Conservation (phyloP, 1,284 basidiomycete species). For the Ustilago bromivora region DNA sequence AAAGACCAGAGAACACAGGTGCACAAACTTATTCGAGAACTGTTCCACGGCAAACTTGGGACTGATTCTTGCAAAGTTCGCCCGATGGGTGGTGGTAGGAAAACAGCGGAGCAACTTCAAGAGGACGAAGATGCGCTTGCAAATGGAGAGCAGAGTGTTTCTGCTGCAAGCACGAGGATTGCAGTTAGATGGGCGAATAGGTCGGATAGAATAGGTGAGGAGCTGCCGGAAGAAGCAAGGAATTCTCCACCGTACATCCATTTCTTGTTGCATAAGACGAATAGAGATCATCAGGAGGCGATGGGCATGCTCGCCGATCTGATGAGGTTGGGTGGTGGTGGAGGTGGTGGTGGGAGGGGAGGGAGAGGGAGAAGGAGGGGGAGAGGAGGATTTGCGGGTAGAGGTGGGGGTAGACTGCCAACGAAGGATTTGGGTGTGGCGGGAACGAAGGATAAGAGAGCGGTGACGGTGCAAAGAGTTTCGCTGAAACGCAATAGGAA, state of each 20-base stretch:
- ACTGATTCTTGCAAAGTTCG: slow-evolving; percentile 74
- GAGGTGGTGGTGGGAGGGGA: slow-evolving; percentile 33
- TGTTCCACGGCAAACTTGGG: slow-evolving; percentile 85
- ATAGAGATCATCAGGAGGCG: slow-evolving; percentile 96
- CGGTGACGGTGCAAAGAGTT: slow-evolving; percentile 92
- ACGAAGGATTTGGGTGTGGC: slow-evolving; percentile 82
- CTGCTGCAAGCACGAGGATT: slow-evolving; percentile 73
- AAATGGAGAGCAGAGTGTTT: slow-evolving; percentile 9
- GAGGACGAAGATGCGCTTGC: slow-evolving; percentile 46
- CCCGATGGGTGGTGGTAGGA: slow-evolving; percentile 17
- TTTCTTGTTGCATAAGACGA: slow-evolving; percentile 96
- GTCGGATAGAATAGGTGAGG: slow-evolving; percentile 68
- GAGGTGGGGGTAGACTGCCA: slow-evolving; percentile 32
- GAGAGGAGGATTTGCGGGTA: slow-evolving; percentile 26
- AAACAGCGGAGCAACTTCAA: slow-evolving; percentile 9
- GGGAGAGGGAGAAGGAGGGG: slow-evolving; percentile 40
- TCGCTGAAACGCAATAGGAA: slow-evolving; percentile 82
- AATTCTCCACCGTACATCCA: slow-evolving; percentile 83
- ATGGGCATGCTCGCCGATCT: slow-evolving; percentile 77
- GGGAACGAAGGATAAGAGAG: slow-evolving; percentile 98
- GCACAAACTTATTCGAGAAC: slow-evolving; percentile 82
- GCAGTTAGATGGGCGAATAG: slow-evolving; percentile 78
- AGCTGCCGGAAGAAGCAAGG: slow-evolving; percentile 71
- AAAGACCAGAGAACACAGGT: slow-evolving; percentile 85
- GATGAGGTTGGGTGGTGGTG: slow-evolving; percentile 69